Base-by-base conservation (phyloP, 768 basidiomycete species). In the Chalciporus chontae region DNA sequence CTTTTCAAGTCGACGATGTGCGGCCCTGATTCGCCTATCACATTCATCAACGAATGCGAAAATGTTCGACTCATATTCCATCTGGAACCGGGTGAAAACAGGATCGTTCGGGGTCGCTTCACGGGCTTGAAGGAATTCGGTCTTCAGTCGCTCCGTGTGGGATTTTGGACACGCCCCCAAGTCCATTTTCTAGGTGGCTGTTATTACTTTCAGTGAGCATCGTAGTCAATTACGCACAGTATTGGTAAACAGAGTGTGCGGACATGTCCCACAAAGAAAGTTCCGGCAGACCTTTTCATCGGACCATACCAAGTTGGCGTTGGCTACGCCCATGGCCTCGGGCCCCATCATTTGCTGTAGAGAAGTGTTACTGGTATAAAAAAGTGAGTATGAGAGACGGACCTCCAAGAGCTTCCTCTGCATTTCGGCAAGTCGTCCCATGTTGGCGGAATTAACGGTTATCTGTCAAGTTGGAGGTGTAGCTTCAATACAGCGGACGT, bases 301-400 rank as follows among this genome's bases (percentile, higher is more conserved):
- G 27, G 83, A 85, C 90, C 94, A 94, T 55, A 85, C 83, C 52
- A 96, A 77, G 72, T 97, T 94, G 57, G 87, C 85, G 59, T 90
- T 92, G 40, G 90, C 84, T 39, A 94, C 85, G 61, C 96, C 96
- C 92, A 99, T 95, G 17, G 96, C 94, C 73, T 99, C 95, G 40
- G 95, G 90, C n/a, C 93, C 95, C 94, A 97, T 97, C 93, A 95
- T 96, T 94, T 96, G 94, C 94, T 96, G 55, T 45, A 52, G 52
- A 40, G 15, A 26, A 26, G 29, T 27, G 24, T 55, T 41, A 59
- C 37, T 14, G 43, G 19, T 23, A 31, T 39, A 8, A 23, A 17
- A 49, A 38, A 47, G 48, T 42, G 40, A 2, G 17, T 44, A 34
- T 15, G 69, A 74, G 75, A 77, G 49, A 75, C 70, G n/a, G 57